Evolutionary conservation across 805 yeast species (phyloP), one percentile per base, ranked within the genome.

Genomic region (Metschnikowia dekortorum): DNA sequence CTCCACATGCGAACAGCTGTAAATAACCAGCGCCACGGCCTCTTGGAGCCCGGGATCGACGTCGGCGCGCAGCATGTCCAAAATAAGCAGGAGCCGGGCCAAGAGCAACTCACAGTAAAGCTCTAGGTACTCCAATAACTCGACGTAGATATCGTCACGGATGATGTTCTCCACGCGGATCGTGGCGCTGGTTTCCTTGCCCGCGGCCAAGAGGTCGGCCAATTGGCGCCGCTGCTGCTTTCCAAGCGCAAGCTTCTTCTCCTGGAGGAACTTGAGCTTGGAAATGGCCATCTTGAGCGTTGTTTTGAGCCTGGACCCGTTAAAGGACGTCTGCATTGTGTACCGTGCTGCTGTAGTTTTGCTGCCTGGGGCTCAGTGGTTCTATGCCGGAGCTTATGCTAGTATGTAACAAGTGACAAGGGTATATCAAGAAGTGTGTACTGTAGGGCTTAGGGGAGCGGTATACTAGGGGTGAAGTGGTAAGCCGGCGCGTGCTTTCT

Each of bases 161-260:
- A 90, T 87, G 50, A 89, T 80, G 58, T 87, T 86, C 63, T 89
- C 97, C 3, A 88, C 92, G 45, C 96, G 69, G 50, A 89, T 89
- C 49, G 79, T 78, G 9, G 96, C 96, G 58, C 90, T 87, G 46
- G 85, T 83, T 54, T 88, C 91, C 61, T 87, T 89, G 6, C 89
- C 89, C 39, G 73, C 75, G 8, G 77, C 72, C 46, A 89, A 70
- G 9, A 89, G 69, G 44, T 86, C 90, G 2, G 96, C 95, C 64
- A 83, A 71, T 61, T 70, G 72, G 52, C 91, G 71, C 45, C 95
- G 71, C 56, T 82, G 86, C 60, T 85, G 89, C 64, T 87, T 87
- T 16, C 90, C 82, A 16, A 85, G 59, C 0, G 95, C 92, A 2
- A 80, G 72, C 55, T 86, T 86, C 68, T 86, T 86, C 52, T 84